Evolutionary conservation across 805 yeast genomes (phyloP).

Genomic region (Candida ponderosae): DNA sequence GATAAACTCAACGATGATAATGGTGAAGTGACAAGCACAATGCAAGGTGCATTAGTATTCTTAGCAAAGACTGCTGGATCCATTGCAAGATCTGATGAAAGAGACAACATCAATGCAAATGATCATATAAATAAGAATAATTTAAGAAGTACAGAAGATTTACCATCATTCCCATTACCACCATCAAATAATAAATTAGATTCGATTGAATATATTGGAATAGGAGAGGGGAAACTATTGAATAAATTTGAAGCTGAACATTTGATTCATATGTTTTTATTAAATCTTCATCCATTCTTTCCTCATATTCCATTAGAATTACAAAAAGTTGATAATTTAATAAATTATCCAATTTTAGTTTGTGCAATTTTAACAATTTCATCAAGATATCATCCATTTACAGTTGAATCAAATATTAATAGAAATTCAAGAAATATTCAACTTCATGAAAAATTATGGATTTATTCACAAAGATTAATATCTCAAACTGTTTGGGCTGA

Average conservation of each 20-base stretch:
- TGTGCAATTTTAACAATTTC: slow-evolving; percentile 79
- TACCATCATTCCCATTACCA: slow-evolving; percentile 49
- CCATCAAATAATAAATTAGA: slow-evolving; percentile 76
- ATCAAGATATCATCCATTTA: slow-evolving; percentile 64
- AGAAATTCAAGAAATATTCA: slow-evolving; percentile 38
- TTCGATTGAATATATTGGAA: slow-evolving; percentile 59
- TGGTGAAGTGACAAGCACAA: slow-evolving; percentile 15
- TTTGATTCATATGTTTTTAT: slow-evolving; percentile 55
- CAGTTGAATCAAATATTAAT: slow-evolving; percentile 28
- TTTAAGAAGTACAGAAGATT: not conserved
- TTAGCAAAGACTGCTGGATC: slow-evolving; percentile 76
- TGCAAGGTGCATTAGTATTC: slow-evolving; percentile 60
- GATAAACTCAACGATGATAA: not conserved
- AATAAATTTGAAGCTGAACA: slow-evolving; percentile 54
- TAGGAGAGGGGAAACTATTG: slow-evolving; percentile 37
- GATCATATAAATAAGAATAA: not conserved
- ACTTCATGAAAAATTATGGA: slow-evolving; percentile 78
- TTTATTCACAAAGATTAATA: slow-evolving; percentile 70
- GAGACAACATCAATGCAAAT: slow-evolving; percentile 49
- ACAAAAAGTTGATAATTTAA: slow-evolving; percentile 55
- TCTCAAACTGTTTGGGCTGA: slow-evolving; percentile 93
- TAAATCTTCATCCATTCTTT: slow-evolving; percentile 81
- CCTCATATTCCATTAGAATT: slow-evolving; percentile 78
- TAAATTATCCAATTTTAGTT: slow-evolving; percentile 73
- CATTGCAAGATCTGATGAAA: slow-evolving; percentile 58